phyloP scores from a whole-genome alignment of 257 asterid species.

The Ajuga chamaepitys region DNA sequence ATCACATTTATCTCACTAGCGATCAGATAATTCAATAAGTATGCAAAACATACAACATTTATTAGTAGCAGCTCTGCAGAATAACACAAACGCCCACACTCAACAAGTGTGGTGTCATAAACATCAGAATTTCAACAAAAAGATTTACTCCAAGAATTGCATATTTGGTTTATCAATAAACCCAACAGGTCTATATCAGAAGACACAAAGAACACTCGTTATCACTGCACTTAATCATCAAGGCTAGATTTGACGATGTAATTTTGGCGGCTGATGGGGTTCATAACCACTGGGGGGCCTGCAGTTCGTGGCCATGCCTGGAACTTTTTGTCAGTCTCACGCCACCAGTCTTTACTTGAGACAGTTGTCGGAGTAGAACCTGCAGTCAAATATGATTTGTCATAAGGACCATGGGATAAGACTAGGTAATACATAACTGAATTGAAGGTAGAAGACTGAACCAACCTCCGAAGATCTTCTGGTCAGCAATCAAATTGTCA shows the following conservation, averaged over 20 bases:
- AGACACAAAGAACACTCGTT: not conserved
- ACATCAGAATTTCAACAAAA: not conserved
- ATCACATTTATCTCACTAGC: not conserved
- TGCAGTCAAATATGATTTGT: constrained; percentile 18
- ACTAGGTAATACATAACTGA: not conserved
- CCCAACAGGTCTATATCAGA: not conserved
- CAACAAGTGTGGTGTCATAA: not conserved
- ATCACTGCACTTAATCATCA: constrained; percentile 25
- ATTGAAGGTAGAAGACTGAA: not conserved
- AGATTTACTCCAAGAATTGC: not conserved
- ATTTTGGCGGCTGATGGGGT: constrained; percentile 95
- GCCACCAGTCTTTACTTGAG: constrained; percentile 57
- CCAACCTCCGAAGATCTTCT: constrained; percentile 36
- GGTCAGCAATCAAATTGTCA: constrained; percentile 28
- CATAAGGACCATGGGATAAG: not conserved
- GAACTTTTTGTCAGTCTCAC: constrained; percentile 82
- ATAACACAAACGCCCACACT: not conserved
- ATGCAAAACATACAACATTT: constrained; percentile 17
- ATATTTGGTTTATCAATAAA: not conserved
- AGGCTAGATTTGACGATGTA: constrained; percentile 63
- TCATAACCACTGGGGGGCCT: constrained; percentile 96
- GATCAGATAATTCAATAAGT: constrained; percentile 10
- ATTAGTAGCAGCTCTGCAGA: constrained; percentile 10
- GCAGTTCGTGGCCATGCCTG: constrained; percentile 99
- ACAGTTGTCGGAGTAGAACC: constrained; percentile 71